A percentile compares a stretch with the other conserved stretches of the same genome.
Conservation (phyloP, 345 rosid genomes). For the Nephelium lappaceum region DNA sequence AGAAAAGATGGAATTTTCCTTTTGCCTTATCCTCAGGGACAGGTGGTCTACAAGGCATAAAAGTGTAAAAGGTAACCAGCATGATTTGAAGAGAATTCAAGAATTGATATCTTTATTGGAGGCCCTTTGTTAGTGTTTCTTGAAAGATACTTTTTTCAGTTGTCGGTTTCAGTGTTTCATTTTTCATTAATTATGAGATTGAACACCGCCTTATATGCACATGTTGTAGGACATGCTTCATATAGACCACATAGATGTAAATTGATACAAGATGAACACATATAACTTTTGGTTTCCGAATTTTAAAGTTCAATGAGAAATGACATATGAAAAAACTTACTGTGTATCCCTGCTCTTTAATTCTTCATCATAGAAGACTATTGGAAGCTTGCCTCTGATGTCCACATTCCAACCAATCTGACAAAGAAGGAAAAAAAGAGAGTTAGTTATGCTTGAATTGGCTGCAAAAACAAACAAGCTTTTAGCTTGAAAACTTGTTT, state of each 20-base stretch:
- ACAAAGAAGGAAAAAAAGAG: slow-evolving; percentile 27
- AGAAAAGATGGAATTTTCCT: not conserved
- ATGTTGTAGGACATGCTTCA: slow-evolving; percentile 22
- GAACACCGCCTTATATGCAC: slow-evolving; percentile 1
- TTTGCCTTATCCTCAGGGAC: not conserved
- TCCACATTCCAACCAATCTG: slow-evolving; percentile 62
- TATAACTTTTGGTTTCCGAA: not conserved
- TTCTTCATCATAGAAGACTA: slow-evolving; percentile 76
- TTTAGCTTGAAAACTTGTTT: not conserved
- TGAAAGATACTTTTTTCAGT: not conserved
- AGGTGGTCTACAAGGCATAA: slow-evolving; percentile 6
- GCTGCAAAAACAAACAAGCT: not conserved
- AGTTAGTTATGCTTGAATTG: not conserved
- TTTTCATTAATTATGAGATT: not conserved
- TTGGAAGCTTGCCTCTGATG: slow-evolving; percentile 65
- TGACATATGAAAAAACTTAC: slow-evolving; percentile 55
- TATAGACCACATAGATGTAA: not conserved
- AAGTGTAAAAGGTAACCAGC: not conserved
- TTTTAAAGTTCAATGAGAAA: too few relatives aligned
- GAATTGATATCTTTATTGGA: not conserved
- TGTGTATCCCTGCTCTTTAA: slow-evolving; percentile 67
- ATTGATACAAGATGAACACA: slow-evolving; percentile 9
- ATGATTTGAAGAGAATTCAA: not conserved
- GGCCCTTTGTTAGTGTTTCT: not conserved
- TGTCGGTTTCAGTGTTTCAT: not conserved